Percentiles rank a stretch among this genome's conserved stretches.
These are phyloP conservation scores for Striga hermonthica DNA, from an alignment of 305 asterid genomes.

Conservation along the genomic window DNA sequence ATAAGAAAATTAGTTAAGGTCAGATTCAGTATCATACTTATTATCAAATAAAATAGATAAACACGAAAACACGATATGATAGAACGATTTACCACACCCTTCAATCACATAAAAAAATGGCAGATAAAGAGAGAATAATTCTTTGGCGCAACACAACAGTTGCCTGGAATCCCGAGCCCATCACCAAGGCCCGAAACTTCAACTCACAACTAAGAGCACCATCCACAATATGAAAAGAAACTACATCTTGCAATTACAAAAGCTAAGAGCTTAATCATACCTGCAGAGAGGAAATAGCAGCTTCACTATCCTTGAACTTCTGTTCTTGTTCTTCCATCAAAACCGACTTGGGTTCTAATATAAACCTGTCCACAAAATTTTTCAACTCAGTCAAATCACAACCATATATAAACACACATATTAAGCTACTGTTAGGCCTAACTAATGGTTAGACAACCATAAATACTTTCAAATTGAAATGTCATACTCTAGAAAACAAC, in stretches of 20 bases:
- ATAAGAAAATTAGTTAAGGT: no score
- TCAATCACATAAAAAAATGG: no score
- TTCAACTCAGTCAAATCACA: neutral
- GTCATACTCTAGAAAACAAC: no score
- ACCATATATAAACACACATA: conserved; percentile 2
- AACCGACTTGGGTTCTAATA: conserved; percentile 76
- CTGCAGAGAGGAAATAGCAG: conserved; percentile 74
- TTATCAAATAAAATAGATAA: no score
- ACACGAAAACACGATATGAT: no score
- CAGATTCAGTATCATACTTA: no score
- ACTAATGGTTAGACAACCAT: no score
- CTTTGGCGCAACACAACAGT: neutral
- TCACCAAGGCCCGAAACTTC: neutral
- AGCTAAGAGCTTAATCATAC: conserved; percentile 35
- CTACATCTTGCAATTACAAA: neutral
- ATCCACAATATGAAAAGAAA: neutral
- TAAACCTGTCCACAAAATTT: conserved; percentile 51
- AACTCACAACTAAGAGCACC: neutral
- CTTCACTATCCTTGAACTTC: conserved; percentile 79
- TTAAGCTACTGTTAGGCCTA: no score
- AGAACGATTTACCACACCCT: no score
- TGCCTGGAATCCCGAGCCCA: neutral
- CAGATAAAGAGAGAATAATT: no score
- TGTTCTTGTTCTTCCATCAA: conserved; percentile 82
- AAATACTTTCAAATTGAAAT: no score